Evolutionary conservation across 2,329 filamentous ascomycete genomes (phyloP), one percentile per base, ranked within the genome.

Genomic region (Trichothecium roseum): DNA sequence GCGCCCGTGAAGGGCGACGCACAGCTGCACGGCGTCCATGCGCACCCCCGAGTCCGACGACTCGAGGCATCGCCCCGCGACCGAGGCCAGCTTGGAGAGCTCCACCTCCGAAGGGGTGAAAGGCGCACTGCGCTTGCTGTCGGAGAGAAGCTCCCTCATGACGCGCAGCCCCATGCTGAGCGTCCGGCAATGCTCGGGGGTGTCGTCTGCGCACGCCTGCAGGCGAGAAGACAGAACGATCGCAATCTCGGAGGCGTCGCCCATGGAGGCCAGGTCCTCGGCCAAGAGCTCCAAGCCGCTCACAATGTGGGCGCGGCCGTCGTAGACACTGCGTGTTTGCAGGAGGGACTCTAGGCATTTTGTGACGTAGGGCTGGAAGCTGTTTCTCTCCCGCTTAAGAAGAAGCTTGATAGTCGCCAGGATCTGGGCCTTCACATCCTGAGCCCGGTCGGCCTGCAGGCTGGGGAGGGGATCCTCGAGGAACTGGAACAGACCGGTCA

Each of bases 21-120:
- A 86, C n/a, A 87, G 66, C 52, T 84, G 77, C 31, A 87, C 79
- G n/a, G 82, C 80, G 41, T 84, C 82, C 68, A 85, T 83, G 28
- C 76, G 65, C 7, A 81, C 76, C 6, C 70, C 74, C 32, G 72
- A 77, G 47, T 79, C 74, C 18, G 60, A 51, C 42, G 72, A 77
- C 42, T 75, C 73, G 14, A 81, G 62, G 43, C 74, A 79, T 30
- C 66, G 61, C n/a, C 59, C 59, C 4, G 73, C 64, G 16, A 80
- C 58, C 8, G 45, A 55, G 2, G 69, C 62, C 26, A 80, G 62
- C 35, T 60, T 63, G 0, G 50, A 50, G n/a, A 78, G 57, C 48
- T 79, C 72, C 6, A 45, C 46, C 5, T 73, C 67, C 12, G 57
- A 62, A 3, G 73, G 74, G 28, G 60, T 47, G 43, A 72, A 61